Conservation (phyloP, 179 eudicot genomes). For the Spinacia oleracea region DNA sequence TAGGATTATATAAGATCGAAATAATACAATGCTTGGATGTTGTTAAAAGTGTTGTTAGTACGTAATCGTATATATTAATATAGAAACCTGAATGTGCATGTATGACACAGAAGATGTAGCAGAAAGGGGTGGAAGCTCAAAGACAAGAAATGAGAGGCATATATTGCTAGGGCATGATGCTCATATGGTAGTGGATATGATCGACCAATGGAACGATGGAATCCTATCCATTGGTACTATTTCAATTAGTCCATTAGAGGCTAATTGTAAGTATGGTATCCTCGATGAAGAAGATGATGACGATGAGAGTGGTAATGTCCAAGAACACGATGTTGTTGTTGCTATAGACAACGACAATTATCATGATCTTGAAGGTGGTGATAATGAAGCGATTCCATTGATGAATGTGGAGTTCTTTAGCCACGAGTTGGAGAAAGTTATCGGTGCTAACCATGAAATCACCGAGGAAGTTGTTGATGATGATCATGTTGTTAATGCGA, state of each 20-base stretch:
- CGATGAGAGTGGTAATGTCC: neutral
- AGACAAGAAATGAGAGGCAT: slow-evolving; percentile 29
- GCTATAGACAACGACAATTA: too few relatives aligned
- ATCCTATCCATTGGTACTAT: slow-evolving; percentile 66
- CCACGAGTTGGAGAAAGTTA: slow-evolving; percentile 31
- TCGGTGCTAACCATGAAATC: slow-evolving; percentile 5
- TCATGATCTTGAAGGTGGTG: slow-evolving; percentile 1
- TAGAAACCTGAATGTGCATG: neutral
- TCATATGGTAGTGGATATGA: slow-evolving; percentile 22
- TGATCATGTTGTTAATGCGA: neutral
- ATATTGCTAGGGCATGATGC: slow-evolving; percentile 34
- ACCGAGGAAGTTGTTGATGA: neutral
- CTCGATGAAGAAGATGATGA: slow-evolving; percentile 10
- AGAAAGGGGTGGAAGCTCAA: slow-evolving; percentile 17
- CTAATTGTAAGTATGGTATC: slow-evolving; percentile 4
- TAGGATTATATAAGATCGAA: too few relatives aligned
- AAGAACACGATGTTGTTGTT: neutral
- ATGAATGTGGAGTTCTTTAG: slow-evolving; percentile 29
- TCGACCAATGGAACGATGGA: slow-evolving; percentile 53
- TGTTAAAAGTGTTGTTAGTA: too few relatives aligned
- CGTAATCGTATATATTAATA: too few relatives aligned
- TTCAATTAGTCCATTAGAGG: slow-evolving; percentile 42
- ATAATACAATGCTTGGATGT: too few relatives aligned
- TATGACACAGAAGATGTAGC: slow-evolving; percentile 28
- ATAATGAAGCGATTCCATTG: slow-evolving; percentile 40